phyloP scores from a whole-genome alignment of 495 filamentous ascomycete species.

The Neurospora hispaniola region DNA sequence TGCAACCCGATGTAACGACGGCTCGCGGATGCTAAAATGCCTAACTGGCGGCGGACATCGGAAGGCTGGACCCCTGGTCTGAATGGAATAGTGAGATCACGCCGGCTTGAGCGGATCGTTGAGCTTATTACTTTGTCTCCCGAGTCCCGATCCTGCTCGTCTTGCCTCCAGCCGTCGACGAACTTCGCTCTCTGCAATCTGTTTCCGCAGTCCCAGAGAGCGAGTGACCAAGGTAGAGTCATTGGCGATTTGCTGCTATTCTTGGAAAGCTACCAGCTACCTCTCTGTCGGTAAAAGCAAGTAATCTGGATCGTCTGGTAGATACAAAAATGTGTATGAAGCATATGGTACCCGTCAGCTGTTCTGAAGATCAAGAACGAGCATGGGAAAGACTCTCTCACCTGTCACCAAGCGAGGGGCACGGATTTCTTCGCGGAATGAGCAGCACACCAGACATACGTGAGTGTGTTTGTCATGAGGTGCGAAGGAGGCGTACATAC shows the following conservation, averaged over 20 bases:
- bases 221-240: not conserved
- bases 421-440: not conserved
- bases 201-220: not conserved
- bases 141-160: not conserved
- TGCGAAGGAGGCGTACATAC: not conserved
- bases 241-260: not conserved
- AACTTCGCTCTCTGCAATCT: not conserved
- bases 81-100: not conserved
- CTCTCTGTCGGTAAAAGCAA: not conserved
- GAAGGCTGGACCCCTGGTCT: not conserved
- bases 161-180: not conserved
- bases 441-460: not conserved
- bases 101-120: not conserved
- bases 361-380: not conserved
- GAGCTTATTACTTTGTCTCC: not conserved
- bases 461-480: not conserved
- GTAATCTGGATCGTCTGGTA: not conserved
- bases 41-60: not conserved
- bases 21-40: not conserved
- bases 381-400: not conserved
- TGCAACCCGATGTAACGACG: not conserved
- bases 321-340: not conserved
- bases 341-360: not conserved
- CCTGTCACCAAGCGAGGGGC: not conserved
- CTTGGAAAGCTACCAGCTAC: not conserved